Base-by-base conservation (phyloP, 2,329 filamentous ascomycete species). In the Alternaria solani region DNA sequence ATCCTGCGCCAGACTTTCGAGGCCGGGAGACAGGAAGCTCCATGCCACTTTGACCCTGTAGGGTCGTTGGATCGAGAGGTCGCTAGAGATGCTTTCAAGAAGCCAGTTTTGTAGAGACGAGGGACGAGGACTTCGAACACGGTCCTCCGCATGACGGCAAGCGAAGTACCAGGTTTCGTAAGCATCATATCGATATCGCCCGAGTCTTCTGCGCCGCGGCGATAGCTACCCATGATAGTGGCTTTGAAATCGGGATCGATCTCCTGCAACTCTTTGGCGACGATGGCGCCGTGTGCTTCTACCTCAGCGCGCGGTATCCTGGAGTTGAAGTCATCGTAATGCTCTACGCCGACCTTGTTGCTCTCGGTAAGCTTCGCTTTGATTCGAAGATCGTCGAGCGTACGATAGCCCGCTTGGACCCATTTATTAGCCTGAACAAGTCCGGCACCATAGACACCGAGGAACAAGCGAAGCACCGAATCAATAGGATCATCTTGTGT, bases 121-220 rank as follows among this genome's bases (percentile, higher is more conserved):
- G 83, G 83, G 0, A 96, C 83, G 7, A 97, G 84, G 2, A 75
- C 78, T 8, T 88, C 82, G 23, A 95, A 81, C 51, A 88, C 80
- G 51, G 93, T 84, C 0, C 82, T 82, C 2, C 85, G 81, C 1
- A 97, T 83, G 3, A 91, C 83, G 0, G 81, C 77, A 7, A 72
- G 56, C 2, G 69, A 61, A 0, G 89, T 89, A 0, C 83, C 82
- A 0, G 85, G 81, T 70, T 90, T 90, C 1, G 92, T 96, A 63
- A 97, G 85, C 61, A 98, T 87, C 41, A 94, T 83, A 75, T 97
- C 94, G 57, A 97, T 90, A 73, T 97, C 94, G 3, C 92, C 88
- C 7, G 89, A 95, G 52, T 85, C 86, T 30, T 84, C 78, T 4
- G 91, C 87, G 18, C 94, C 94, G 30, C 94, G 88, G 25, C 94